These are phyloP conservation scores for Nothophoma quercina DNA, from an alignment of 2,329 filamentous ascomycete genomes.

Conservation along the genomic window DNA sequence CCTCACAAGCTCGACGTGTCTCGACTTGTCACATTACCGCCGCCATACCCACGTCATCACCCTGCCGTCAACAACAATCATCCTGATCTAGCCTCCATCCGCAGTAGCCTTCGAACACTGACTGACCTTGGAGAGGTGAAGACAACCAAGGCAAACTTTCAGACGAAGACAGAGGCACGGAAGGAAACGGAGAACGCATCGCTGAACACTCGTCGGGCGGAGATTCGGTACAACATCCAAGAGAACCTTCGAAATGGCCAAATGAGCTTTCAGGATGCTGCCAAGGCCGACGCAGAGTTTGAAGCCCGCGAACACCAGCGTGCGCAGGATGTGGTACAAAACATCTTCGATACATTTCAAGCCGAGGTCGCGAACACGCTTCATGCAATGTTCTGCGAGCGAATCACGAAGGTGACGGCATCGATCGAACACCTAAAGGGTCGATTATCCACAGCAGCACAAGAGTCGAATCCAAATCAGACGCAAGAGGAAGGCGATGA, in stretches of 20 bases:
- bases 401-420: slow-evolving; percentile 75
- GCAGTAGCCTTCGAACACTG: slow-evolving; percentile 75
- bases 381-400: slow-evolving; percentile 78
- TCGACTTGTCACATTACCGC: slow-evolving; percentile 88
- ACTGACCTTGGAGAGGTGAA: slow-evolving; percentile 77
- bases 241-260: slow-evolving; percentile 78
- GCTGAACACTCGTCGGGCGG: slow-evolving; percentile 68
- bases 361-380: slow-evolving; percentile 82
- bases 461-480: slow-evolving; percentile 75
- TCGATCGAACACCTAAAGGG: slow-evolving; percentile 80
- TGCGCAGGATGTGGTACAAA: slow-evolving; percentile 76
- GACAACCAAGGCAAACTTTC: slow-evolving; percentile 67
- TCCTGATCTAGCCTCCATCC: slow-evolving; percentile 81
- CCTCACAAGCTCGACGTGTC: slow-evolving; percentile 80
- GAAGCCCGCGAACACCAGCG: slow-evolving; percentile 72
- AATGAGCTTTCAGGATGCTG: slow-evolving; percentile 84
- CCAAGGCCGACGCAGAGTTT: slow-evolving; percentile 79
- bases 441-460: slow-evolving; percentile 76
- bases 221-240: slow-evolving; percentile 78
- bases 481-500: slow-evolving; percentile 96
- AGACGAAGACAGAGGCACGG: slow-evolving; percentile 60
- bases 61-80: slow-evolving; percentile 97
- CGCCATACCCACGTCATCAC: slow-evolving; percentile 91
- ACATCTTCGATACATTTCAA: slow-evolving; percentile 86
- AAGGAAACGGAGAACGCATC: slow-evolving; percentile 61